Conservation (phyloP, 2,329 filamentous ascomycete genomes). For the Colletotrichum siamense region DNA sequence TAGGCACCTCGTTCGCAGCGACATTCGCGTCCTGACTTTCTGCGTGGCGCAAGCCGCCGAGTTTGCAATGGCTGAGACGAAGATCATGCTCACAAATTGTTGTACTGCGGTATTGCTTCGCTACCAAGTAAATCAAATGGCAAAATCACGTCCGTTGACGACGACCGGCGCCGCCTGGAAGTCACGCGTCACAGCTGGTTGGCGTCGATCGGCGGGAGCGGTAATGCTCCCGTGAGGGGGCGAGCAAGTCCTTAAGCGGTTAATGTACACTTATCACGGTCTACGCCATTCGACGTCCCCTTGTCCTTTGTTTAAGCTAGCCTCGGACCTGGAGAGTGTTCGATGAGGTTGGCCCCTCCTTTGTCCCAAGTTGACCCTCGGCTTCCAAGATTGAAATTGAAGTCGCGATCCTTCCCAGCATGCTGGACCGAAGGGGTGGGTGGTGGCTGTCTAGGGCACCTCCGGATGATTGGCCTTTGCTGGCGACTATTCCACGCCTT, state of each 20-base stretch:
- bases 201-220: constrained; percentile 2
- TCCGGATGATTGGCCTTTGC: constrained; percentile 8
- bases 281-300: neutral
- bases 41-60: neutral
- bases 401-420: neutral
- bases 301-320: neutral
- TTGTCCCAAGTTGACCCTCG: neutral
- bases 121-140: neutral
- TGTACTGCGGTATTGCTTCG: neutral
- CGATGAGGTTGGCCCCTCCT: neutral
- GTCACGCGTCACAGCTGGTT: neutral
- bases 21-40: neutral
- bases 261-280: neutral
- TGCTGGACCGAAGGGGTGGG: neutral
- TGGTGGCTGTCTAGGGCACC: neutral
- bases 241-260: neutral
- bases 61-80: neutral
- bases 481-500: neutral
- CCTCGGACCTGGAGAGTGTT: neutral
- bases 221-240: neutral
- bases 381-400: neutral
- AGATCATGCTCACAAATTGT: neutral
- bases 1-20: neutral
- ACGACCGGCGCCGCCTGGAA: neutral
- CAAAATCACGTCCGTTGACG: neutral